Evolutionary conservation across 352 stramenopile genomes (phyloP).

Genomic region (Pythium scleroteichum): DNA sequence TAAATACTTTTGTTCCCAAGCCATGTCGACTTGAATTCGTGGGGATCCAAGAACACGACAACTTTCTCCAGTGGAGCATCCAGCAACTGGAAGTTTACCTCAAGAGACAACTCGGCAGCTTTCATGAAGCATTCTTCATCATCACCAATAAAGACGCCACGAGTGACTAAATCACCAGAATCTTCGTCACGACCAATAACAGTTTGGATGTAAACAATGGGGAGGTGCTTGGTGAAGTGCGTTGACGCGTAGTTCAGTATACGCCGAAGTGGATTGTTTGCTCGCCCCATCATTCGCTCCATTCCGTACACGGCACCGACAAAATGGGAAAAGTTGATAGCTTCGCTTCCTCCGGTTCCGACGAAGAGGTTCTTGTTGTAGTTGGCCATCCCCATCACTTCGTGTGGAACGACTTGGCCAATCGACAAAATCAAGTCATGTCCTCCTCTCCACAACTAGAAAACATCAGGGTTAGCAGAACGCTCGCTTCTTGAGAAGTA

Average conservation of each 20-base stretch:
- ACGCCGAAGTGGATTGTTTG: constrained; percentile 93
- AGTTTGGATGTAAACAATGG: constrained; percentile 96
- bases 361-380: constrained; percentile 99
- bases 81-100: constrained; percentile 97
- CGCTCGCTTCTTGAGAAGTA: neutral
- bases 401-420: constrained; percentile 96
- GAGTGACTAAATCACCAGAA: constrained; percentile 66
- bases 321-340: constrained; percentile 98
- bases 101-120: constrained; percentile 92
- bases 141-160: constrained; percentile 95
- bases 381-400: constrained; percentile 99
- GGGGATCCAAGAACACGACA: constrained; percentile 95
- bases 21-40: constrained; percentile 98
- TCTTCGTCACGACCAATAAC: constrained; percentile 83
- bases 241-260: constrained; percentile 96
- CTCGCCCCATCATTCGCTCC: constrained; percentile 97
- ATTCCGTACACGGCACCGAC: constrained; percentile 98
- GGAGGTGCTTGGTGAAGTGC: constrained; percentile 88
- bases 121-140: constrained; percentile 95
- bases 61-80: constrained; percentile 91
- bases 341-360: constrained; percentile 91
- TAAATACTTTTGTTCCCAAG: constrained; percentile 99
- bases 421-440: constrained; percentile 95
- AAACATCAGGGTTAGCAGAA: neutral
- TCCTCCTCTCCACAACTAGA: constrained; percentile 88